Evolutionary conservation across 176 grass and related monocot species (phyloP).

Genomic region (Neostapfia colusana): DNA sequence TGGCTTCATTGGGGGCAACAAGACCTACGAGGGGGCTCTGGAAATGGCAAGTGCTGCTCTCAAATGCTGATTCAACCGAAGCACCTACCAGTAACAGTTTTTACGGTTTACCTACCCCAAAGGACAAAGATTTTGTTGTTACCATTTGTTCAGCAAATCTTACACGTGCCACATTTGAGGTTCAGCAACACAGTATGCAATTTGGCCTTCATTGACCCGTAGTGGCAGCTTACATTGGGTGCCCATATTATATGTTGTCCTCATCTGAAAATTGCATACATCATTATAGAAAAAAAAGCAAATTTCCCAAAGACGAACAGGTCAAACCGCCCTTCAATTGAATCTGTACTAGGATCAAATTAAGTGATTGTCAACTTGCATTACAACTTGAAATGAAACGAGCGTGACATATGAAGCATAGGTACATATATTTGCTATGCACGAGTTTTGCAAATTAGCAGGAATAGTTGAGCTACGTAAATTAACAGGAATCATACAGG

Average conservation of each 20-base stretch:
- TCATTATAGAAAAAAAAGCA: neutral
- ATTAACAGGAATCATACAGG: neutral
- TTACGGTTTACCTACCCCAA: neutral
- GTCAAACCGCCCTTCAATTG: neutral
- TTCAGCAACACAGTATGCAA: neutral
- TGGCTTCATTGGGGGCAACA: slow-evolving; percentile 93
- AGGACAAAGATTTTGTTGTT: too few species aligned
- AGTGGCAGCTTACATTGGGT: neutral
- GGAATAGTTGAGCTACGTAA: neutral
- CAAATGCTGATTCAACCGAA: slow-evolving; percentile 53
- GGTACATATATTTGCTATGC: neutral
- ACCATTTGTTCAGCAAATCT: neutral
- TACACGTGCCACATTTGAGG: neutral
- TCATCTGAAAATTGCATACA: neutral
- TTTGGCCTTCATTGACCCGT: neutral
- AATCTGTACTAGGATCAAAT: neutral
- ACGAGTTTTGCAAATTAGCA: slow-evolving; percentile 24
- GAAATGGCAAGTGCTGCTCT: slow-evolving; percentile 87
- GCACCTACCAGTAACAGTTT: neutral
- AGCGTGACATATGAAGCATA: neutral
- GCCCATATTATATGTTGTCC: neutral
- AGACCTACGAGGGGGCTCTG: slow-evolving; percentile 77
- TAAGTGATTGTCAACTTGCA: neutral
- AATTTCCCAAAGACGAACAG: neutral
- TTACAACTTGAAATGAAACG: neutral